phyloP scores from a whole-genome alignment of 306 rosid genomes.

The Amphicarpaea edgeworthii region DNA sequence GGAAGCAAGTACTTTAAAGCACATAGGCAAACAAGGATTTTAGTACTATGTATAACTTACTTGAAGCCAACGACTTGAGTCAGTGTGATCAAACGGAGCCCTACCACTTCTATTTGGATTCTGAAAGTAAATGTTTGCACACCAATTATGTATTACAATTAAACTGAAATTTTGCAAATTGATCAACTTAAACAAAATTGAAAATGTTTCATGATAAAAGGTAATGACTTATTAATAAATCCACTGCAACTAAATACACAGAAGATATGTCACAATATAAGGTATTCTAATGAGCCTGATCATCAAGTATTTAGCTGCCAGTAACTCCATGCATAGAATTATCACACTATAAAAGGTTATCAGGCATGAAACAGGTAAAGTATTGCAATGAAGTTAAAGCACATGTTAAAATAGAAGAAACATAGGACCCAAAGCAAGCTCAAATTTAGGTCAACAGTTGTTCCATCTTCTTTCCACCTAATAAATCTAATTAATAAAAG shows the following conservation, averaged over 20 bases:
- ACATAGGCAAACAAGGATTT: constrained; percentile 24
- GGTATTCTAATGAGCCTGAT: constrained; percentile 33
- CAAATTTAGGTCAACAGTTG: constrained; percentile 25
- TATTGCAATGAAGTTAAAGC: neutral
- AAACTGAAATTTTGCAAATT: constrained; percentile 35
- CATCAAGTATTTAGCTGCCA: constrained; percentile 1
- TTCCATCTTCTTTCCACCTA: constrained; percentile 10
- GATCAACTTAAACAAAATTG: neutral
- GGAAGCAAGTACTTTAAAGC: constrained; percentile 14
- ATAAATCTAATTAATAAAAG: constrained; percentile 11
- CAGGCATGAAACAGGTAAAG: constrained; percentile 24
- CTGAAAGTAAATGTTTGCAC: constrained; percentile 58
- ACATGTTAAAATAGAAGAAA: constrained; percentile 26
- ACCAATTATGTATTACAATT: constrained; percentile 17
- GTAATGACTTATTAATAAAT: neutral
- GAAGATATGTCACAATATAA: constrained; percentile 19
- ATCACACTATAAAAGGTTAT: constrained; percentile 10
- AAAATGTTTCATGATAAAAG: constrained; percentile 7
- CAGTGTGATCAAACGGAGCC: constrained; percentile 81
- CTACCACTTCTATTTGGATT: constrained; percentile 82
- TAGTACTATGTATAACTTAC: constrained; percentile 67
- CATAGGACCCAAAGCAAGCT: constrained; percentile 12
- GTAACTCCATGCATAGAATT: constrained; percentile 16
- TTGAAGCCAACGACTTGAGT: constrained; percentile 94
- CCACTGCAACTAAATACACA: constrained; percentile 20